Evolutionary conservation across 2,329 filamentous ascomycete species (phyloP).

Genomic region (Emmonsia crescens): DNA sequence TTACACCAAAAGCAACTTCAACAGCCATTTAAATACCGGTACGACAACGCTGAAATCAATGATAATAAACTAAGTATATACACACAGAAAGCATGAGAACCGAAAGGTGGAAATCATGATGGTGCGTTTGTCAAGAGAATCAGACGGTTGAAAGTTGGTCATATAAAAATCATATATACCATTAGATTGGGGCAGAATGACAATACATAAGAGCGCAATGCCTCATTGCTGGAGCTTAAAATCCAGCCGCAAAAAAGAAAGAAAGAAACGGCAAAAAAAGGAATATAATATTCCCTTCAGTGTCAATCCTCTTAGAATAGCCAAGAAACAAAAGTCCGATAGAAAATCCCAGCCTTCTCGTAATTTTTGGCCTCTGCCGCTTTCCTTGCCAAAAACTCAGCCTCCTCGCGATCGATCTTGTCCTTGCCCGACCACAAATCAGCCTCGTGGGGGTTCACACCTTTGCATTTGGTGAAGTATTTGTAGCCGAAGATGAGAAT

Average conservation of each 20-base stretch:
- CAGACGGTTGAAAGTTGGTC: neutral
- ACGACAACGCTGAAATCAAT: too few species aligned
- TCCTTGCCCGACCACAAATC: slow-evolving; percentile 20
- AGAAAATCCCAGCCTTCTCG: slow-evolving; percentile 41
- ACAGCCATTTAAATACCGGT: too few species aligned
- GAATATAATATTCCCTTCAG: neutral
- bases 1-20: too few species aligned
- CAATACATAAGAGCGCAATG: neutral
- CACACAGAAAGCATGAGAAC: too few species aligned
- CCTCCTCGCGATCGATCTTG: slow-evolving; percentile 45
- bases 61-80: too few species aligned
- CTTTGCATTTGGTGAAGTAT: slow-evolving; percentile 12
- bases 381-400: slow-evolving; percentile 61
- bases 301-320: slow-evolving; percentile 39
- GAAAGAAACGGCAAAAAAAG: too few species aligned
- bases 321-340: slow-evolving; percentile 49
- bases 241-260: neutral
- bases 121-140: neutral
- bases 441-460: slow-evolving; percentile 14
- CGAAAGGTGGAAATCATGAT: neutral
- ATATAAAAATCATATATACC: neutral
- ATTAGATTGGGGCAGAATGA: too few species aligned
- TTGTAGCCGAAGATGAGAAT: slow-evolving; percentile 26
- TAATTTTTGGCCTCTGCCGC: slow-evolving; percentile 56
- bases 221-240: neutral